phyloP scores from a whole-genome alignment of 148 eudicot species.

The Camellia japonica region DNA sequence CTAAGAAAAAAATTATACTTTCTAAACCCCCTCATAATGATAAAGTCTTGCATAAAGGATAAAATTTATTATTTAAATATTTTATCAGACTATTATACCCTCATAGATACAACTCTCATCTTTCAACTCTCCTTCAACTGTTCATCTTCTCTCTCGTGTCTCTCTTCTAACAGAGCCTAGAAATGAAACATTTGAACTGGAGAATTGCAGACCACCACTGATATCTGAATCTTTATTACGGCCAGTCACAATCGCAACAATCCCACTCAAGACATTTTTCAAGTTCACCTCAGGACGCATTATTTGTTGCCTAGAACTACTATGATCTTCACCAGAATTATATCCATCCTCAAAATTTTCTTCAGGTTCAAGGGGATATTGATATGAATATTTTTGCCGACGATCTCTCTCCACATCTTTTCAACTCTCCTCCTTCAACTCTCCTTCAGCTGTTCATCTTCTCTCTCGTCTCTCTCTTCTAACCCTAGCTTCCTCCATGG shows the following conservation, averaged over 20 bases:
- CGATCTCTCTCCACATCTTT: no score
- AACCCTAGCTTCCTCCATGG: no score
- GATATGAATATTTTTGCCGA: constrained; percentile 37
- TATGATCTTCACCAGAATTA: constrained; percentile 57
- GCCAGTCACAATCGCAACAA: constrained; percentile 81
- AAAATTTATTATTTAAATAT: no score
- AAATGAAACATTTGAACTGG: constrained; percentile 75
- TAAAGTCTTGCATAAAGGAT: no score
- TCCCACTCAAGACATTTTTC: constrained; percentile 80
- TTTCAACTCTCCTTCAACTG: no score
- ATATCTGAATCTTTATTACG: constrained; percentile 47
- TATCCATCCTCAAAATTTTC: constrained; percentile 62
- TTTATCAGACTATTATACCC: no score
- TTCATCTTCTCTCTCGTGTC: constrained; percentile 30
- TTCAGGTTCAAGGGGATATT: constrained; percentile 49
- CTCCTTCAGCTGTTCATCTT: no score
- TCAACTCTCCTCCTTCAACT: no score
- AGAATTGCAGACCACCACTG: constrained; percentile 27
- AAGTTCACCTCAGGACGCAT: constrained; percentile 82
- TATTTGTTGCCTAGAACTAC: constrained; percentile 26
- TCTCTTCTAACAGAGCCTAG: constrained; percentile 79
- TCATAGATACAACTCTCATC: no score
- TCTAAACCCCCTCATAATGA: no score
- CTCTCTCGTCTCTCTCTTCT: no score
- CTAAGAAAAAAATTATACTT: no score